phyloP scores from a whole-genome alignment of 2,329 filamentous ascomycete genomes.

The Fusarium algeriense region DNA sequence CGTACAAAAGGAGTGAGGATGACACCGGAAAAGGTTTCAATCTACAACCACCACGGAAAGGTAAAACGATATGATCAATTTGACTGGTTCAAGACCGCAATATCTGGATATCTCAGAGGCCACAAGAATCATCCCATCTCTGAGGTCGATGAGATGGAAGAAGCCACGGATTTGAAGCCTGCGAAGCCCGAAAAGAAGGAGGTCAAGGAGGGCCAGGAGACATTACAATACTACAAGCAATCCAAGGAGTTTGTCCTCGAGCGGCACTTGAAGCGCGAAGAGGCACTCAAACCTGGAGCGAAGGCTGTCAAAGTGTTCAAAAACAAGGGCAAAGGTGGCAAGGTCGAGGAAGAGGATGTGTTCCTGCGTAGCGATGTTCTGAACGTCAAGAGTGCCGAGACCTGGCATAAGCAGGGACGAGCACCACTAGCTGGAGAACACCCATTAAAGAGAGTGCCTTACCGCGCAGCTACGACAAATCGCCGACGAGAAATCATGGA shows the following conservation, averaged over 20 bases:
- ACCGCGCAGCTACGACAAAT: conserved; percentile 89
- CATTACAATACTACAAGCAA: conserved; percentile 87
- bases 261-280: conserved; percentile 89
- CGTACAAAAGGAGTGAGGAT: conserved; percentile 89
- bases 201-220: conserved; percentile 80
- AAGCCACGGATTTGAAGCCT: conserved; percentile 80
- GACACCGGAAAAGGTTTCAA: conserved; percentile 80
- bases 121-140: conserved; percentile 67
- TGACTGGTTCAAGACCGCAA: conserved; percentile 89
- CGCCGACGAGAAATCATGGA: conserved; percentile 91
- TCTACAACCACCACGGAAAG: conserved; percentile 83
- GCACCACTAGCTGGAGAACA: conserved; percentile 76
- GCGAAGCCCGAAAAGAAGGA: conserved; percentile 79
- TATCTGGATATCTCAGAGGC: conserved; percentile 76
- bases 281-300: conserved; percentile 80
- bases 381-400: conserved; percentile 89
- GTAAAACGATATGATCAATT: conserved; percentile 80
- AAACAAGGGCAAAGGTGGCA: conserved; percentile 79
- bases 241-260: conserved; percentile 88
- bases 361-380: conserved; percentile 84
- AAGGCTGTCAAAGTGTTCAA: conserved; percentile 80
- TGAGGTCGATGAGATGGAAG: conserved; percentile 82
- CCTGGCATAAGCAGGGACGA: conserved; percentile 97
- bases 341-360: conserved; percentile 81
- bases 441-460: conserved; percentile 88